Percentiles rank a stretch among this genome's conserved stretches.
phyloP scores from a whole-genome alignment of 306 rosid species.

The Glycyrrhiza uralensis region DNA sequence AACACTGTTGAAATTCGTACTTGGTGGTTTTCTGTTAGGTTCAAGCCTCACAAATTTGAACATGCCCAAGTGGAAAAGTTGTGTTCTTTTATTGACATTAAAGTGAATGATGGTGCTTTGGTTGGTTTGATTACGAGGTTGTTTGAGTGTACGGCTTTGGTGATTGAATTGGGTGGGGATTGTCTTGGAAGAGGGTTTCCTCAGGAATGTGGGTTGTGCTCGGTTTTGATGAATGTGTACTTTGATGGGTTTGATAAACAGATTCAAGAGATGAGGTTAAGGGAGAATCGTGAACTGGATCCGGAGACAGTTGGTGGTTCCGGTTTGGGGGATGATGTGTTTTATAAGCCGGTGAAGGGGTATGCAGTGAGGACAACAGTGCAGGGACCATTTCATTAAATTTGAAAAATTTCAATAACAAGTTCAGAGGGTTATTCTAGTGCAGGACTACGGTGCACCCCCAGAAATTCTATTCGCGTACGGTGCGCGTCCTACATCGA shows the following conservation, averaged over 20 bases:
- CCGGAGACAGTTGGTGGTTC: slow-evolving; percentile 34
- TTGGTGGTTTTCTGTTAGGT: slow-evolving; percentile 41
- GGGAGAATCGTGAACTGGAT: slow-evolving; percentile 44
- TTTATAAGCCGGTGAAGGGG: slow-evolving; percentile 75
- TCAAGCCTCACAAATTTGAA: slow-evolving; percentile 20
- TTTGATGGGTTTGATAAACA: slow-evolving; percentile 76
- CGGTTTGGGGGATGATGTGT: slow-evolving; percentile 30
- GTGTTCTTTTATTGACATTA: slow-evolving; percentile 23
- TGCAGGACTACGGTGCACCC: too few relatives aligned
- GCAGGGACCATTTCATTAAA: too few relatives aligned
- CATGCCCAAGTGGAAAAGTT: slow-evolving; percentile 24
- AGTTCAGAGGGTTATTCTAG: too few relatives aligned
- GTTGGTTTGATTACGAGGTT: slow-evolving; percentile 26
- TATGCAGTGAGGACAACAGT: slow-evolving; percentile 84
- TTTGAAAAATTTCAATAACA: too few relatives aligned
- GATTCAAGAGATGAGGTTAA: slow-evolving; percentile 62
- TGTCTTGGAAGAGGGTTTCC: slow-evolving; percentile 74
- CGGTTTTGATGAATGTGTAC: slow-evolving; percentile 66
- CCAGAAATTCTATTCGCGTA: too few relatives aligned
- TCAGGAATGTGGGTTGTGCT: slow-evolving; percentile 72
- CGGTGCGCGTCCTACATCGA: too few relatives aligned
- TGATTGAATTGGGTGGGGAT: slow-evolving; percentile 48
- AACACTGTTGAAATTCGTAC: slow-evolving; percentile 20
- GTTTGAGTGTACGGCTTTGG: slow-evolving; percentile 31
- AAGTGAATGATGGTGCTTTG: slow-evolving; percentile 17